Evolutionary conservation across 2,329 filamentous ascomycete genomes (phyloP), one percentile per base, ranked within the genome.

Genomic region (Decorospora gaudefroyi): DNA sequence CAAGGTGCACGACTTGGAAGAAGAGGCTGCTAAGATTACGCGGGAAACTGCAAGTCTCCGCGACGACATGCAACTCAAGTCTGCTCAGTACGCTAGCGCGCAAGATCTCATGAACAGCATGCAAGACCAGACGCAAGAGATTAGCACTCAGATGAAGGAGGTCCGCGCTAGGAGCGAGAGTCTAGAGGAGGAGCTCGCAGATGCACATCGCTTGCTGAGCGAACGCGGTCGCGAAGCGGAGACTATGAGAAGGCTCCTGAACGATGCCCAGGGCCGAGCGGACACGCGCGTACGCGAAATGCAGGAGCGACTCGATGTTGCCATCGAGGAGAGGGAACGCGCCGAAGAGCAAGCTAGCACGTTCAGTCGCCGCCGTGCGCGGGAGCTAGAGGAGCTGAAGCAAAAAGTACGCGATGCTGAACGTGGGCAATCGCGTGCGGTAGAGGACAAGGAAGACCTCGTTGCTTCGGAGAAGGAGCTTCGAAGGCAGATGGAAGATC

Each of bases 191-290:
- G 93, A 99, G 69, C 78, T 97, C 1, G 83, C 84, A 1, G 93
- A 99, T 70, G 86, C 90, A 3, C 90, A 95, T 66, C 83, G 89
- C 45, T 80, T 96, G 49, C 79, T 99, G 2, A 84, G 82, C 38
- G 93, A 99, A 70, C 85, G 93, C 17, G 92, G 89, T 3, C 83
- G 93, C 29, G 93, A 99, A 72, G 88, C 85, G 17, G 92, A 97
- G 74, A 96, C 90, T 1, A 97, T 99, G 91, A 84, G 93, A 22
- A 80, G 90, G 34, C 78, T 97, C 47, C 76, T 99, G 9, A 85
- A 86, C 11, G 92, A 97, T 55, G 88, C 91, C 6, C 90, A 97
- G 67, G 83, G 87, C 47, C 81, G 88, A 7, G 85, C 91, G 1
- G 91, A 97, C 55, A 77, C 77, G 48, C 88, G 90, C 62, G 82